Conservation (phyloP, 352 stramenopile genomes). For the Blastocystis sp. region DNA sequence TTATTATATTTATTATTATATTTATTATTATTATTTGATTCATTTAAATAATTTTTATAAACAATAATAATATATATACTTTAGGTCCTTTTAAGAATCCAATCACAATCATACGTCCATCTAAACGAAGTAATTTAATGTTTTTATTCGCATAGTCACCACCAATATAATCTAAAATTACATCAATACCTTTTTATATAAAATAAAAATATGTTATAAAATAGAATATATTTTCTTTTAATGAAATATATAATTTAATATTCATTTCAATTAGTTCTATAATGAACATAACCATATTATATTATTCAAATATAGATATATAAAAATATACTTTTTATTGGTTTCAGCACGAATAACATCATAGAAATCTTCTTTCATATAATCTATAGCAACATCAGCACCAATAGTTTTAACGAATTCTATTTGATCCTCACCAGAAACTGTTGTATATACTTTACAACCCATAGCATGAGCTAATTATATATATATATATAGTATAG, state of each 20-base stretch:
- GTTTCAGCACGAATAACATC: slow-evolving; percentile 33
- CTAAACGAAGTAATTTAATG: slow-evolving; percentile 41
- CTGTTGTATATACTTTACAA: slow-evolving; percentile 32
- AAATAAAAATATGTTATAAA: slow-evolving; percentile 29
- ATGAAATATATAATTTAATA: background rate
- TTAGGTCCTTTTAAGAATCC: slow-evolving; percentile 40
- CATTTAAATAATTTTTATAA: too few species aligned
- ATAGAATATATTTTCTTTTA: too few species aligned
- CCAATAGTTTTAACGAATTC: slow-evolving; percentile 40
- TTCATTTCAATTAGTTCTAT: background rate
- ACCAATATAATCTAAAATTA: slow-evolving; percentile 46
- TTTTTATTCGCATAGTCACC: slow-evolving; percentile 43
- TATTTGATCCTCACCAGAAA: slow-evolving; percentile 8
- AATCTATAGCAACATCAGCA: slow-evolving; percentile 39
- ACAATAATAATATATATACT: too few species aligned
- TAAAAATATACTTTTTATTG: slow-evolving; percentile 1
- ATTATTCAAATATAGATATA: background rate
- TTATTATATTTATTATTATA: slow-evolving; percentile 8
- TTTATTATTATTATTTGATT: too few species aligned
- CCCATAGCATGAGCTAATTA: slow-evolving; percentile 26
- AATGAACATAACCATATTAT: background rate
- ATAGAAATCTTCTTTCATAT: slow-evolving; percentile 40
- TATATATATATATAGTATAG: background rate
- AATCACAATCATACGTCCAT: slow-evolving; percentile 44
- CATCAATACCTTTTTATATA: slow-evolving; percentile 36